Conservation (phyloP, 2,329 filamentous ascomycete species). For the Curvularia lunata region DNA sequence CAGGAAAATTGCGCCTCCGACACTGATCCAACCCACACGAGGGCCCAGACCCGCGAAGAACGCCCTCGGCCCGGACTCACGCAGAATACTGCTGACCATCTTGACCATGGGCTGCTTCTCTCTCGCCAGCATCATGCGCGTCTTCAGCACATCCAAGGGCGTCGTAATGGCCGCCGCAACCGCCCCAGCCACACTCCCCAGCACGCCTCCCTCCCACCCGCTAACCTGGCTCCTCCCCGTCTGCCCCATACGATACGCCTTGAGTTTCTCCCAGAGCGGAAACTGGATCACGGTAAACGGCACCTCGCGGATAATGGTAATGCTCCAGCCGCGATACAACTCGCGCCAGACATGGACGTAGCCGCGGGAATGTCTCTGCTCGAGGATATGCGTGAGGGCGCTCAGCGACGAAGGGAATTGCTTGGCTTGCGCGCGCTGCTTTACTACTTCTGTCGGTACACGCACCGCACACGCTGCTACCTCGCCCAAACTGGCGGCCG, state of each 20-base stretch:
- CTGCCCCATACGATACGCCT: conserved; percentile 66
- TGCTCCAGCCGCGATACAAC: conserved; percentile 88
- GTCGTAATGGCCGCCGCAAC: conserved; percentile 89
- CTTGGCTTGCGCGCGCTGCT: conserved; percentile 91
- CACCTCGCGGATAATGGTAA: conserved; percentile 94
- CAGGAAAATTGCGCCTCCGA: conserved; percentile 91
- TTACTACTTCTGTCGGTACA: conserved; percentile 95
- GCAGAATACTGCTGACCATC: conserved; percentile 70
- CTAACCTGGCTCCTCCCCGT: conserved; percentile 61
- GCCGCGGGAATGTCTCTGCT: conserved; percentile 49
- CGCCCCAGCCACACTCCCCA: conserved; percentile 82
- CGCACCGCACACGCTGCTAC: conserved; percentile 89
- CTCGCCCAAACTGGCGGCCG: conserved; percentile 85
- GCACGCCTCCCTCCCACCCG: conserved; percentile 80
- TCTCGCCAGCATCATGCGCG: conserved; percentile 87
- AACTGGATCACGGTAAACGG: conserved; percentile 98
- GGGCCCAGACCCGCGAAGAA: conserved; percentile 82
- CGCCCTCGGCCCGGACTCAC: conserved; percentile 67
- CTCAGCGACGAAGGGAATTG: conserved; percentile 73
- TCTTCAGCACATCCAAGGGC: conserved; percentile 95
- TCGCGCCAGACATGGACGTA: conserved; percentile 72
- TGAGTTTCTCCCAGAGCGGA: conserved; percentile 93
- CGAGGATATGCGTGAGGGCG: conserved; percentile 72
- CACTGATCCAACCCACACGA: conserved; percentile 91
- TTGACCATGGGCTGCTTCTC: conserved; percentile 65